These are phyloP conservation scores for Lathyrus aphaca DNA, from an alignment of 306 rosid species.

Conservation along the genomic window DNA sequence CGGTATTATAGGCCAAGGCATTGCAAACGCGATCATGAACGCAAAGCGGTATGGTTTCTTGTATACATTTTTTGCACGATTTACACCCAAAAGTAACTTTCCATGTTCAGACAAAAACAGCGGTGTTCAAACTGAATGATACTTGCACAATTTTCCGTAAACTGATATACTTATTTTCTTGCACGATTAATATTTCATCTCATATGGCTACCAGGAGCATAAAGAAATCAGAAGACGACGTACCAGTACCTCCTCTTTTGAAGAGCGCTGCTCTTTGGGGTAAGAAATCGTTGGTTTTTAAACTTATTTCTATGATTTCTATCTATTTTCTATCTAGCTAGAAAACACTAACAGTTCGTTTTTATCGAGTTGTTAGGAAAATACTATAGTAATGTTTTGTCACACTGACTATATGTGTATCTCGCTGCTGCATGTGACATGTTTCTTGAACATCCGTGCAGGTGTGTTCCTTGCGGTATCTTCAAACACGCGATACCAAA, in stretches of 20 bases:
- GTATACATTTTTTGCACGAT: conserved; percentile 23
- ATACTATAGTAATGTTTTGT: conserved; percentile 12
- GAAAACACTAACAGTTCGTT: conserved; percentile 13
- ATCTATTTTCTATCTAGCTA: neutral
- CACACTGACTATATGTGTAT: neutral
- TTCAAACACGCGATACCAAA: conserved; percentile 87
- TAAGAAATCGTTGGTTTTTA: conserved; percentile 40
- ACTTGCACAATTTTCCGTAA: neutral
- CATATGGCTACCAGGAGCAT: conserved; percentile 65
- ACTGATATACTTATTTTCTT: neutral
- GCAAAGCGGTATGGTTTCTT: conserved; percentile 70
- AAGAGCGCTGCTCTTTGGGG: conserved; percentile 83
- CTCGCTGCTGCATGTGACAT: neutral
- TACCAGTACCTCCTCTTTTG: conserved; percentile 92
- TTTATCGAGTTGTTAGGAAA: conserved; percentile 20
- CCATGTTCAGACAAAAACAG: neutral
- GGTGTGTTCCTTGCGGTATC: conserved; percentile 90
- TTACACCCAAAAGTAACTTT: conserved; percentile 7
- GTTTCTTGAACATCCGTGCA: conserved; percentile 37
- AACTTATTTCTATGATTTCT: conserved; percentile 23
- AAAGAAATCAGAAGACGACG: conserved; percentile 76
- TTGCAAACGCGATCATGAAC: conserved; percentile 90
- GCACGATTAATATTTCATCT: conserved; percentile 48
- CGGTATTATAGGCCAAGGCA: conserved; percentile 96
- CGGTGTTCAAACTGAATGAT: conserved; percentile 3